These are phyloP conservation scores for Globisporangium sylvaticum DNA, from an alignment of 352 stramenopile genomes.

Conservation along the genomic window DNA sequence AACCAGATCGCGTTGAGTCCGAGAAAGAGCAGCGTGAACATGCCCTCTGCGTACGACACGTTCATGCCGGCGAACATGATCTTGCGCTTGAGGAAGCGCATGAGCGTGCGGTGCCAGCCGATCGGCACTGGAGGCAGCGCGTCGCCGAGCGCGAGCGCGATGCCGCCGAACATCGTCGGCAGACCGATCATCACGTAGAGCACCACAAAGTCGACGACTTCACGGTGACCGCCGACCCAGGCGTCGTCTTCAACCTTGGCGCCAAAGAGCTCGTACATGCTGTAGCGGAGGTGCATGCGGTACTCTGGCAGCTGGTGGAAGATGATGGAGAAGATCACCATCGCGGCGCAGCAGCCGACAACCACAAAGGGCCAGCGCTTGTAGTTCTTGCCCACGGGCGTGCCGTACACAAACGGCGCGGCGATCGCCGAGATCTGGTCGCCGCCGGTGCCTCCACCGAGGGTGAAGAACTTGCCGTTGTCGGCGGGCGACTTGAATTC, in stretches of 20 bases:
- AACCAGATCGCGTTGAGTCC: constrained; percentile 82
- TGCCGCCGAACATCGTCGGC: constrained; percentile 70
- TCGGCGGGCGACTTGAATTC: constrained; percentile 40
- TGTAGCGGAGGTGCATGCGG: constrained; percentile 55
- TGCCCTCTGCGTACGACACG: constrained; percentile 74
- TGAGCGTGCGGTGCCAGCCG: constrained; percentile 62
- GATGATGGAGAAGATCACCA: constrained; percentile 65
- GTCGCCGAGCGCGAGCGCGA: constrained; percentile 56
- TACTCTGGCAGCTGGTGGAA: constrained; percentile 76
- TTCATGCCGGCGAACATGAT: constrained; percentile 66
- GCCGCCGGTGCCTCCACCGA: not conserved
- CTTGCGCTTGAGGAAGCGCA: constrained; percentile 82
- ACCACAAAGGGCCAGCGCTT: constrained; percentile 76
- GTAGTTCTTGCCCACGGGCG: constrained; percentile 75
- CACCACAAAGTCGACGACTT: constrained; percentile 71
- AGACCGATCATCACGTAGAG: constrained; percentile 69
- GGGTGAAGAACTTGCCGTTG: constrained; percentile 69
- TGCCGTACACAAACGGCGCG: constrained; percentile 73
- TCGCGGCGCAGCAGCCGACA: constrained; percentile 37
- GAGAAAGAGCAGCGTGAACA: constrained; percentile 66
- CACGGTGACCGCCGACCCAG: constrained; percentile 73
- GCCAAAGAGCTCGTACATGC: constrained; percentile 59
- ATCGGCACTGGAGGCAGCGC: constrained; percentile 67
- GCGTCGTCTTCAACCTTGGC: constrained; percentile 36
- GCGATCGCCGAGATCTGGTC: constrained; percentile 33